phyloP scores from a whole-genome alignment of 306 rosid species.

The Senna tora region DNA sequence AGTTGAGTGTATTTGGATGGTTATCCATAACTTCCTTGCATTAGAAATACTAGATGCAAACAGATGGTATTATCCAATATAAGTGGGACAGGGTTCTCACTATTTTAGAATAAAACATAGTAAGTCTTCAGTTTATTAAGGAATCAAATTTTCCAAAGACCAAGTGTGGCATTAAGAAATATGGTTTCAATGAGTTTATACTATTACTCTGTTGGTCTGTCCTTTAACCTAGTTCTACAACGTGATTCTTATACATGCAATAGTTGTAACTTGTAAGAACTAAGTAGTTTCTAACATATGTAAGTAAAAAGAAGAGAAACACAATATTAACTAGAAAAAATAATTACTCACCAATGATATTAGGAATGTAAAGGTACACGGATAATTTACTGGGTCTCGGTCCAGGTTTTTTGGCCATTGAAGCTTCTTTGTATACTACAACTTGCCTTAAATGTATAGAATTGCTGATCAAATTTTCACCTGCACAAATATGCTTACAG shows the following conservation, averaged over 20 bases:
- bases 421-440: constrained; percentile 43
- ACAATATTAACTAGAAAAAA: constrained; percentile 30
- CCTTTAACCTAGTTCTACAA: constrained; percentile 17
- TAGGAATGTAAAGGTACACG: constrained; percentile 87
- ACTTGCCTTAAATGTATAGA: constrained; percentile 39
- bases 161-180: constrained; percentile 11
- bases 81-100: neutral
- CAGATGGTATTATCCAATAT: constrained; percentile 29
- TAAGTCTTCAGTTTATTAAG: neutral
- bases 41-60: constrained; percentile 30
- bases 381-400: constrained; percentile 62
- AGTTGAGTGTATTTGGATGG: neutral
- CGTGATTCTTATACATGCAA: too few species aligned
- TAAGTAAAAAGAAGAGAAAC: constrained; percentile 29
- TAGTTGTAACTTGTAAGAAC: neutral
- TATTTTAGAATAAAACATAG: neutral
- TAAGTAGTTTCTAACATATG: constrained; percentile 10
- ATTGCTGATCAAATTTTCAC: constrained; percentile 39
- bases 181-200: neutral
- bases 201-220: constrained; percentile 23
- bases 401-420: constrained; percentile 73
- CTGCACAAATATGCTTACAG: constrained; percentile 43
- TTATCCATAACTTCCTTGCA: constrained; percentile 2
- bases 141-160: constrained; percentile 3
- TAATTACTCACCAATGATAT: constrained; percentile 79